These are phyloP conservation scores for Saccharomyces hybrid DNA, from an alignment of 1,139 yeast species.

Conservation along the genomic window DNA sequence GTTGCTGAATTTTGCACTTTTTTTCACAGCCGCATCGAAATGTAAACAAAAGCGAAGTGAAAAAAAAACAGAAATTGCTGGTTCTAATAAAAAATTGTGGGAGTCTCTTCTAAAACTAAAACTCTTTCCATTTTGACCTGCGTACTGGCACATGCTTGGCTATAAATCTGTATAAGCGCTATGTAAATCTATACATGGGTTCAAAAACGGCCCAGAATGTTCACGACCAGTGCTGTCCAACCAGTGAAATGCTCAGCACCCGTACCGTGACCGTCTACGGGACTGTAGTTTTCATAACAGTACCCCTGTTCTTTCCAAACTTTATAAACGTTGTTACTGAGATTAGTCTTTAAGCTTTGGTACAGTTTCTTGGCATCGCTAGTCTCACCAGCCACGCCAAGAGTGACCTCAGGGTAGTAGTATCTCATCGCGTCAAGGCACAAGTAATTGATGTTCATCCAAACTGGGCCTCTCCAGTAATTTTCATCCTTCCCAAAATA, in stretches of 20 bases:
- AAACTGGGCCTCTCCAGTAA: constrained; percentile 93
- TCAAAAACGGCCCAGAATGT: constrained; percentile 48
- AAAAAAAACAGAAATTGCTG: not conserved
- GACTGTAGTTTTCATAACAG: constrained; percentile 90
- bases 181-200: not conserved
- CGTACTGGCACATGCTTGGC: not conserved
- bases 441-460: constrained; percentile 88
- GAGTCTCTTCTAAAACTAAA: not conserved
- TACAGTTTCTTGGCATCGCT: constrained; percentile 42
- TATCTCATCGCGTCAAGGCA: constrained; percentile 60
- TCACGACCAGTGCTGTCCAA: constrained; percentile 80
- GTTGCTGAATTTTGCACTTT: not conserved
- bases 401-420: constrained; percentile 37
- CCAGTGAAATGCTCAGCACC: constrained; percentile 91
- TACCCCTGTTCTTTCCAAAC: constrained; percentile 74
- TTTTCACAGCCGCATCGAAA: not conserved
- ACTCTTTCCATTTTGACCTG: not conserved
- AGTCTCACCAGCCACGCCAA: constrained; percentile 17
- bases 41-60: not conserved
- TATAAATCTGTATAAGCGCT: not conserved
- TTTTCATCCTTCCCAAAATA: constrained; percentile 74
- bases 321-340: constrained; percentile 58
- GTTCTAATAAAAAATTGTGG: not conserved
- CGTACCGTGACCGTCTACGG: constrained; percentile 61
- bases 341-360: constrained; percentile 49